Evolutionary conservation across 2,329 filamentous ascomycete genomes (phyloP), one percentile per base, ranked within the genome.

Genomic region (Alternaria infectoria): DNA sequence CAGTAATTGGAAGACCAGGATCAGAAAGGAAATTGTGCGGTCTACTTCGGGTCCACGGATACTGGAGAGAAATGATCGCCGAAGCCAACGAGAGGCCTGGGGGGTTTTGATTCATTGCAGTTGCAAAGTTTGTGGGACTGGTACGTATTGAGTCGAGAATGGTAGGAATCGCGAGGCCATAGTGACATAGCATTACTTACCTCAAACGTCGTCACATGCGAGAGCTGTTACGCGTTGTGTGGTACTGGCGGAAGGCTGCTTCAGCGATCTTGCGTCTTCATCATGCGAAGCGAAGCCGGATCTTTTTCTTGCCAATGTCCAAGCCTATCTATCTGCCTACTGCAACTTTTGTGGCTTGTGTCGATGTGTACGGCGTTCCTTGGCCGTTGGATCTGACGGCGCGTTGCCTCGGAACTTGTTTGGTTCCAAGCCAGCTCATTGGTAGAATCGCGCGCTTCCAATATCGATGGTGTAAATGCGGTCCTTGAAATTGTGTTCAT

Each of bases 351-450:
- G 54, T 59, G 57, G 57, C 50, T 45, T 61, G 44, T 50, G 44
- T 21, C 54, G 8, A 43, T 50, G 44, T 66, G 56, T 36, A 57
- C 19, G 12, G 54, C 32, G 8, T 11, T 32, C 40, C 50, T 55
- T 62, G 47, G 56, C 62, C 40, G 21, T 50, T 26, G 21, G 45
- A 23, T 30, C 26, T 51, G 50, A 25, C 15, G 47, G n/a, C 21
- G 15, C 28, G 12, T 40, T 59, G 49, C 64, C 61, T 64, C 64
- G 45, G 64, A 66, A 61, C 57, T 19, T 52, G 15, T 50, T 56
- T 50, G 44, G 61, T 28, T 12, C 19, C 17, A 19, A 6, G 21
- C 19, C 13, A 49, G 44, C 40, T 46, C 28, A 64, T 64, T 64
- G 61, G 61, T 11, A 54, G 26, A 12, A 25, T 17, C 26, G 17